These are phyloP conservation scores for Mrakiaceae sp. DNA, from an alignment of 1,284 basidiomycete species.

Conservation along the genomic window DNA sequence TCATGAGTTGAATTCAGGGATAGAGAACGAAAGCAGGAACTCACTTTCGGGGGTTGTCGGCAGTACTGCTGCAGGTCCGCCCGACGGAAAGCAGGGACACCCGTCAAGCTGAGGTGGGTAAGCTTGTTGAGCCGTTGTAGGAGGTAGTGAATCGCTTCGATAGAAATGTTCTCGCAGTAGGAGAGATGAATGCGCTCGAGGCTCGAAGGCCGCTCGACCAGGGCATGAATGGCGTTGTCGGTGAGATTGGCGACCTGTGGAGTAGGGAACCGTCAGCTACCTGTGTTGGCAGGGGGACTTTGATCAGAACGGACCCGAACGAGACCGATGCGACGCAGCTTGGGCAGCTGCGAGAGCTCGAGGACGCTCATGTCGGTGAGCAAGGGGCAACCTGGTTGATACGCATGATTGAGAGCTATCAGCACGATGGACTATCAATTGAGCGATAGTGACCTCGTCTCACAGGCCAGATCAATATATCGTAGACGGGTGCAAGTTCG, in stretches of 20 bases:
- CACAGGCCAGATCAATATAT: slow-evolving; percentile 95
- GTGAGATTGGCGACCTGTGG: slow-evolving; percentile 74
- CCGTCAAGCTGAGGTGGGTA: slow-evolving; percentile 90
- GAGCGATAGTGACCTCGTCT: slow-evolving; percentile 30
- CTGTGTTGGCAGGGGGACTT: not conserved
- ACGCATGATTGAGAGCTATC: not conserved
- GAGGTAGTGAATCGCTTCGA: slow-evolving; percentile 82
- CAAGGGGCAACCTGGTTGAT: slow-evolving; percentile 57
- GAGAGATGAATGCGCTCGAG: slow-evolving; percentile 94
- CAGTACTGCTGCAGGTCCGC: slow-evolving; percentile 83
- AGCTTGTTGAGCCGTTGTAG: slow-evolving; percentile 76
- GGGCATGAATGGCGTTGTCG: slow-evolving; percentile 79
- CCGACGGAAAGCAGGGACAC: slow-evolving; percentile 82
- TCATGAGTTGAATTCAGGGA: not conserved
- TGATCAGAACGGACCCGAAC: slow-evolving; percentile 54
- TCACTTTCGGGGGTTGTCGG: slow-evolving; percentile 69
- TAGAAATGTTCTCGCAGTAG: slow-evolving; percentile 91
- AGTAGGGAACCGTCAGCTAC: slow-evolving; percentile 22
- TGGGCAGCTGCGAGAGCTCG: slow-evolving; percentile 77
- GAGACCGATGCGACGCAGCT: slow-evolving; percentile 86
- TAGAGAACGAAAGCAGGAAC: slow-evolving; percentile 25
- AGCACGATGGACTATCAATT: slow-evolving; percentile 4
- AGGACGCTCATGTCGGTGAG: slow-evolving; percentile 90
- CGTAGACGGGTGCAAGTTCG: slow-evolving; percentile 81
- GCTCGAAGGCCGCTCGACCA: slow-evolving; percentile 55